A percentile compares a stretch with the other conserved stretches of the same genome.
These are phyloP conservation scores for Pouteria campechiana DNA, from an alignment of 179 eudicot species.

Conservation along the genomic window DNA sequence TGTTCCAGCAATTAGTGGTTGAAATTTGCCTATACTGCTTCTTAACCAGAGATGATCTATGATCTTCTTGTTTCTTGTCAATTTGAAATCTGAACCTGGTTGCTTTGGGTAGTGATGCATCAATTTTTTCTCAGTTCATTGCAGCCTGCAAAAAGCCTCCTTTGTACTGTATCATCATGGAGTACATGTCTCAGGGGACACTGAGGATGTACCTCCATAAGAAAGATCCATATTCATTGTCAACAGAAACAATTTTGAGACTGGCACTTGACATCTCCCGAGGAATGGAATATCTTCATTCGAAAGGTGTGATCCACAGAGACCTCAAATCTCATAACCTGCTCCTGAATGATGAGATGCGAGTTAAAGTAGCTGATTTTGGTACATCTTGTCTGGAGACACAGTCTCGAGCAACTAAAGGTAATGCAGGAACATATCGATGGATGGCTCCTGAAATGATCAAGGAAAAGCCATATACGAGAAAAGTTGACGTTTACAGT, in stretches of 20 bases:
- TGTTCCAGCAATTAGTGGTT: too few species aligned
- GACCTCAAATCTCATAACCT: constrained; percentile 84
- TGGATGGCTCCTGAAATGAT: constrained; percentile 99
- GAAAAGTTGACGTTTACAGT: constrained; percentile 84
- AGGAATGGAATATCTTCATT: constrained; percentile 93
- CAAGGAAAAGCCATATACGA: constrained; percentile 63
- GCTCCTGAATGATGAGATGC: constrained; percentile 81
- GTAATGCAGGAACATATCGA: constrained; percentile 83
- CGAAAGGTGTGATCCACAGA: constrained; percentile 88
- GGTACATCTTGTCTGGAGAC: constrained; percentile 85
- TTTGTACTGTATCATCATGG: constrained; percentile 86
- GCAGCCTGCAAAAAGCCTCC: constrained; percentile 96
- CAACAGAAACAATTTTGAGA: constrained; percentile 60
- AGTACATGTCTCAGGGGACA: constrained; percentile 96
- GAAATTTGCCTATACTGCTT: too few species aligned
- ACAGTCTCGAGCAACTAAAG: constrained; percentile 57
- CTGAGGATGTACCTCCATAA: constrained; percentile 92
- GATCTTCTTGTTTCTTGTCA: too few species aligned
- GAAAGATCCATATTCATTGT: constrained; percentile 82
- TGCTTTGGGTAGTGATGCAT: neutral
- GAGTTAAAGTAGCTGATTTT: constrained; percentile 87
- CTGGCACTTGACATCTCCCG: constrained; percentile 86
- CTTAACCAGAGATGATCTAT: too few species aligned
- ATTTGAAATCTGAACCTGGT: too few species aligned
- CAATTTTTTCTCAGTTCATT: constrained; percentile 41